A percentile compares a stretch with the other conserved stretches of the same genome.
Evolutionary conservation across 441 rosid species (phyloP).

Genomic region (Aquilaria agallochum): DNA sequence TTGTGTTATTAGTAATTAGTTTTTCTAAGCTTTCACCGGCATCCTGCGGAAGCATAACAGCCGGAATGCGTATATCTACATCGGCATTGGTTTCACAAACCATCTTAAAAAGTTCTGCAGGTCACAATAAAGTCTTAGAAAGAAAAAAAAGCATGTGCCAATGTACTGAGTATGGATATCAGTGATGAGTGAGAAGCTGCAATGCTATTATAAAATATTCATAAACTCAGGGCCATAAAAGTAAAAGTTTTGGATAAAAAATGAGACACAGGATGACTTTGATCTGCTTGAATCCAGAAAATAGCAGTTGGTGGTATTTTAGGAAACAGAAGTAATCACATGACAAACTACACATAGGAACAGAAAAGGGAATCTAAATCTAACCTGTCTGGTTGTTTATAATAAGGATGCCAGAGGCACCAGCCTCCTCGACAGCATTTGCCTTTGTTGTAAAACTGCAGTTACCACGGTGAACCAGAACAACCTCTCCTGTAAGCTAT

Average conservation of each 20-base stretch:
- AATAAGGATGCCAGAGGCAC: constrained; percentile 46
- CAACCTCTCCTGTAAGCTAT: constrained; percentile 37
- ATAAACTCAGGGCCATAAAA: no score
- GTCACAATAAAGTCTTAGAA: constrained; percentile 1
- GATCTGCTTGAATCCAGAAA: no score
- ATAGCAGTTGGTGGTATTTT: neutral
- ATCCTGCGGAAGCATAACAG: constrained; percentile 54
- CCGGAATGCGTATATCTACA: constrained; percentile 35
- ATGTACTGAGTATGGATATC: neutral
- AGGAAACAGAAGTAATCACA: neutral
- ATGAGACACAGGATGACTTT: no score
- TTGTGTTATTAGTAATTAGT: constrained; percentile 18
- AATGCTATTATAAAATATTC: no score
- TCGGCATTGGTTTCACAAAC: constrained; percentile 43
- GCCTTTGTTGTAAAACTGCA: constrained; percentile 51
- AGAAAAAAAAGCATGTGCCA: neutral
- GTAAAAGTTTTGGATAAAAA: no score
- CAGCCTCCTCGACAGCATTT: constrained; percentile 37
- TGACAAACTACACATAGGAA: neutral
- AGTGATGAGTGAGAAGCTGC: no score
- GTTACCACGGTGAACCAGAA: constrained; percentile 45
- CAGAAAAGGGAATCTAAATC: constrained; percentile 6
- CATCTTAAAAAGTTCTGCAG: constrained; percentile 58
- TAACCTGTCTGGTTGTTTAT: constrained; percentile 44
- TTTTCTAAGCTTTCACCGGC: constrained; percentile 41